These are phyloP conservation scores for Colletotrichum sp. DNA, from an alignment of 2,329 filamentous ascomycete genomes.

Conservation along the genomic window DNA sequence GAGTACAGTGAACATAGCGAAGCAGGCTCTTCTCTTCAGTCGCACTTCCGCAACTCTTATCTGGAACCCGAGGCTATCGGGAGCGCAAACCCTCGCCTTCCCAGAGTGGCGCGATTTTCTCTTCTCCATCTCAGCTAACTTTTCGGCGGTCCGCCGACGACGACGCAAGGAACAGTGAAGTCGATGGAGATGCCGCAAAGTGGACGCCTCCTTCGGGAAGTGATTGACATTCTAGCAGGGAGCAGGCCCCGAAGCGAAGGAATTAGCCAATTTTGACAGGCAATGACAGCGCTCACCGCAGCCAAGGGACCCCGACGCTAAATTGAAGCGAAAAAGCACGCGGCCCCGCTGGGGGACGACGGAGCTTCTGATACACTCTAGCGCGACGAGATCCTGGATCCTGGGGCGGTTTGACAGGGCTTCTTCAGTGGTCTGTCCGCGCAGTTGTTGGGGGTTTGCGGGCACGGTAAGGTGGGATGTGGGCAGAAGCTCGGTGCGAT, in stretches of 20 bases:
- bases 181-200: conserved; percentile 2
- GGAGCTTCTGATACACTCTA: neutral
- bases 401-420: neutral
- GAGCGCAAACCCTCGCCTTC: neutral
- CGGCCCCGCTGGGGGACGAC: neutral
- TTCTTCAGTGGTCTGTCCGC: neutral
- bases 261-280: neutral
- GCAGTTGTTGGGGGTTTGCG: neutral
- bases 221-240: neutral
- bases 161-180: neutral
- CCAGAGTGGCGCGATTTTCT: conserved; percentile 1
- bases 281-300: neutral
- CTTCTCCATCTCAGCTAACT: neutral
- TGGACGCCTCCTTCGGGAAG: neutral
- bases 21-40: neutral
- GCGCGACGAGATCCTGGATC: neutral
- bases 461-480: neutral
- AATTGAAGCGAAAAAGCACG: neutral
- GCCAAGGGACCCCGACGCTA: neutral
- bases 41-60: neutral
- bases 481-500: neutral
- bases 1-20: neutral
- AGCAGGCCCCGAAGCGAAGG: neutral
- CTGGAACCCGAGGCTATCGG: neutral
- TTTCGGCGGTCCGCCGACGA: neutral